phyloP scores from a whole-genome alignment of 2,329 filamentous ascomycete genomes.

The Ophiosphaerella korrae region DNA sequence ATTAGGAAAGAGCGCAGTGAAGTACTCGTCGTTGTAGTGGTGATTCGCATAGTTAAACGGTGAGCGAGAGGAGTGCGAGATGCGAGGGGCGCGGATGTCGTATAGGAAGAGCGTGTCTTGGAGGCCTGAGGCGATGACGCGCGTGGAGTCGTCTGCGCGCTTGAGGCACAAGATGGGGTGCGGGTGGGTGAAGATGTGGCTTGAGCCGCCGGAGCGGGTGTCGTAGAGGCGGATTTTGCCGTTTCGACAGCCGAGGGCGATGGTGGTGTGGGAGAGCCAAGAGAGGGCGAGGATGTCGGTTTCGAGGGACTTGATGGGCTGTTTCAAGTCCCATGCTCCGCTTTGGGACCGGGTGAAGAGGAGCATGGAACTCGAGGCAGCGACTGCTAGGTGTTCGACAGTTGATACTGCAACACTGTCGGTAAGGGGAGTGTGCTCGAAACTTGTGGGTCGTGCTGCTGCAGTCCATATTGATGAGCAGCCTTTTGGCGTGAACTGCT shows the following conservation, averaged over 20 bases:
- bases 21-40: slow-evolving; percentile 23
- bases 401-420: slow-evolving; percentile 24
- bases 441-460: slow-evolving; percentile 26
- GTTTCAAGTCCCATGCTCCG: slow-evolving; percentile 27
- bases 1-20: slow-evolving; percentile 13
- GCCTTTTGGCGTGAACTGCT: slow-evolving; percentile 33
- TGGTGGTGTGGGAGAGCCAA: slow-evolving; percentile 39
- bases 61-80: neutral
- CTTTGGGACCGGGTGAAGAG: slow-evolving; percentile 26
- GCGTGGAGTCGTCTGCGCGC: slow-evolving; percentile 31
- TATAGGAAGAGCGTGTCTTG: slow-evolving; percentile 36
- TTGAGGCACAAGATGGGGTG: slow-evolving; percentile 28
- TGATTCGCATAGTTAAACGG: slow-evolving; percentile 6
- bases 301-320: slow-evolving; percentile 6
- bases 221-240: slow-evolving; percentile 43
- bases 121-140: slow-evolving; percentile 35
- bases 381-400: slow-evolving; percentile 40
- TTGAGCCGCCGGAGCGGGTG: slow-evolving; percentile 28
- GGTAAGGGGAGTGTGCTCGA: slow-evolving; percentile 11
- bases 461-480: slow-evolving; percentile 36
- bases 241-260: slow-evolving; percentile 41
- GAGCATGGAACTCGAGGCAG: slow-evolving; percentile 31
- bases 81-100: slow-evolving; percentile 34
- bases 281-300: slow-evolving; percentile 41
- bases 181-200: slow-evolving; percentile 33